Conservation (phyloP, 352 stramenopile species). For the Phytophthora foliorum region DNA sequence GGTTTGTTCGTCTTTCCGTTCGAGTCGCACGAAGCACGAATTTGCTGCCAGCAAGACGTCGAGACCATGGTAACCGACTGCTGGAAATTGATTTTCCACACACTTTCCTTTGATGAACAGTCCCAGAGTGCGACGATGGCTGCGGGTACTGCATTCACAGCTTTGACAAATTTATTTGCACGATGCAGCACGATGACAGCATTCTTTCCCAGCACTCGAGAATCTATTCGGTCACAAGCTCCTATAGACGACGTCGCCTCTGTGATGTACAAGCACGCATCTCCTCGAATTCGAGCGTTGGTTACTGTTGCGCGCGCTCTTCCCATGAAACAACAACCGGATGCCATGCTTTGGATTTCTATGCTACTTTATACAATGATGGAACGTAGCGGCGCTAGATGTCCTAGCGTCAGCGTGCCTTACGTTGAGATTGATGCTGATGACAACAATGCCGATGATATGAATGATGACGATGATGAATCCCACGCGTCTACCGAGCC, state of each 20-base stretch:
- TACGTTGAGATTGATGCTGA: constrained; percentile 77
- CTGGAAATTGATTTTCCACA: constrained; percentile 87
- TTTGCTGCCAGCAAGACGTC: constrained; percentile 85
- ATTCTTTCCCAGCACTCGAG: constrained; percentile 37
- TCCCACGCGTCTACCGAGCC: constrained; percentile 49
- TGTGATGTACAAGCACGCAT: constrained; percentile 75
- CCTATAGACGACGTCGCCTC: constrained; percentile 74
- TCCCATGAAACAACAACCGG: constrained; percentile 66
- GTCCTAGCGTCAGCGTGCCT: constrained; percentile 70
- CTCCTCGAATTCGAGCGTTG: constrained; percentile 61
- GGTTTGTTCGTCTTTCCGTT: constrained; percentile 81
- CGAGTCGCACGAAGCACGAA: constrained; percentile 83
- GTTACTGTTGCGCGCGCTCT: constrained; percentile 53
- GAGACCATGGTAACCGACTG: constrained; percentile 80
- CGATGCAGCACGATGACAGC: constrained; percentile 49
- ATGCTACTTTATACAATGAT: constrained; percentile 91
- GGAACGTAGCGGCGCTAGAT: constrained; percentile 73
- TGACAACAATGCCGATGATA: constrained; percentile 22
- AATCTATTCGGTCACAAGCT: constrained; percentile 43
- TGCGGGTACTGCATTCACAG: constrained; percentile 59
- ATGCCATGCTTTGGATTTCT: constrained; percentile 69
- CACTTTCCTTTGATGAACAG: constrained; percentile 43
- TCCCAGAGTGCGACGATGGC: constrained; percentile 28
- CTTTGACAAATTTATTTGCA: constrained; percentile 70
- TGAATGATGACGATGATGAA: constrained; percentile 59